A percentile compares a stretch with the other conserved stretches of the same genome.
phyloP scores from a whole-genome alignment of 306 rosid genomes.

The Inga oerstediana region DNA sequence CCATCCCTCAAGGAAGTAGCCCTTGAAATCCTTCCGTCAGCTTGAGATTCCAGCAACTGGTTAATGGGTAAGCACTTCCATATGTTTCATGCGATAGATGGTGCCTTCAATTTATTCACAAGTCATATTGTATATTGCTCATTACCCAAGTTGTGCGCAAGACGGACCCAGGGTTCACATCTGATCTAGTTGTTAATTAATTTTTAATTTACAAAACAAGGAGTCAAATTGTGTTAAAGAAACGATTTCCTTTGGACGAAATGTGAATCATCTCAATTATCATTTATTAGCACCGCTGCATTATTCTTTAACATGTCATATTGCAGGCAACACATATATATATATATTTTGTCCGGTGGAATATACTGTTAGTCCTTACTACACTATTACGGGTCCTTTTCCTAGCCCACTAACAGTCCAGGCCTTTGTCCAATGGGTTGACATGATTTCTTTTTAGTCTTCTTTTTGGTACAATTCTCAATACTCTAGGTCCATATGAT shows the following conservation, averaged over 20 bases:
- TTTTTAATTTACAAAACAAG: not conserved
- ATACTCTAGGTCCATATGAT: not conserved
- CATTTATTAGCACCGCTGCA: not conserved
- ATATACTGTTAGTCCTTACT: not conserved
- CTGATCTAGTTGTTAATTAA: not conserved
- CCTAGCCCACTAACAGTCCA: not conserved
- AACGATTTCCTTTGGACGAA: not conserved
- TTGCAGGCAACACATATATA: not conserved
- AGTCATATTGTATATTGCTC: not conserved
- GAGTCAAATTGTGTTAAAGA: not conserved
- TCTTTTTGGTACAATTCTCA: too few relatives aligned
- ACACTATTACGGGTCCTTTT: not conserved
- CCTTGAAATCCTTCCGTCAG: slow-evolving; percentile 79
- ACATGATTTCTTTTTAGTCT: not conserved
- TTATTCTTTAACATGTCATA: not conserved
- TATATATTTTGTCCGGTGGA: not conserved
- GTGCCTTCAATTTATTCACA: not conserved
- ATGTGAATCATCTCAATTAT: not conserved
- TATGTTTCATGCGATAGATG: not conserved
- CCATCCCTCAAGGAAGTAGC: slow-evolving; percentile 97
- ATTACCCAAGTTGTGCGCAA: not conserved
- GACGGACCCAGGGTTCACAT: not conserved
- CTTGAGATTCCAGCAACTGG: slow-evolving; percentile 37
- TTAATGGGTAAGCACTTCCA: slow-evolving; percentile 30
- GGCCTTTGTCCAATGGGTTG: not conserved